phyloP scores from a whole-genome alignment of 2,329 filamentous ascomycete genomes.

The Simplicillium aogashimaense region DNA sequence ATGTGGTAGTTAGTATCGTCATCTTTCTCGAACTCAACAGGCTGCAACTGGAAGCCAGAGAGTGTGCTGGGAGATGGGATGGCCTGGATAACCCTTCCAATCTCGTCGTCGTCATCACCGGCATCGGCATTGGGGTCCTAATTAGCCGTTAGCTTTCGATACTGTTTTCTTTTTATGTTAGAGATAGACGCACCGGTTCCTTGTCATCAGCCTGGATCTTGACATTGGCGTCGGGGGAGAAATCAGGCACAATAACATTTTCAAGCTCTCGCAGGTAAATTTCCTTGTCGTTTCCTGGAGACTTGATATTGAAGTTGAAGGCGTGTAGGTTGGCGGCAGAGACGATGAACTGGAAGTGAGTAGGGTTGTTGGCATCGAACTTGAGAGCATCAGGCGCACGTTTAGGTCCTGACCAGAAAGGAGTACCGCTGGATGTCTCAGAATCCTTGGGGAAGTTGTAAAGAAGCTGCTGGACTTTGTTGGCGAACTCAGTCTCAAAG shows the following conservation, averaged over 20 bases:
- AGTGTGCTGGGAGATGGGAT: slow-evolving; percentile 73
- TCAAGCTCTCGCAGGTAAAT: slow-evolving; percentile 75
- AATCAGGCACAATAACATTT: slow-evolving; percentile 92
- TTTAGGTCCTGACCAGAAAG: slow-evolving; percentile 98
- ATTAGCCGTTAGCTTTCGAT: slow-evolving; percentile 4
- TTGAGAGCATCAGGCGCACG: slow-evolving; percentile 85
- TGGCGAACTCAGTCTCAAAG: slow-evolving; percentile 96
- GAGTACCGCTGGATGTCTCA: slow-evolving; percentile 74
- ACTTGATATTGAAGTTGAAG: slow-evolving; percentile 95
- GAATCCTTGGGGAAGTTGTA: slow-evolving; percentile 98
- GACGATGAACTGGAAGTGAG: slow-evolving; percentile 80
- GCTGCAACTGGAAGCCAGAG: slow-evolving; percentile 77
- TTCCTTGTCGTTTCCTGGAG: slow-evolving; percentile 56
- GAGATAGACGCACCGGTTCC: slow-evolving; percentile 55
- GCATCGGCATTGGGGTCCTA: slow-evolving; percentile 70
- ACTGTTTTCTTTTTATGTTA: background rate
- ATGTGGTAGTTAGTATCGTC: slow-evolving; percentile 98
- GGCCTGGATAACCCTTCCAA: slow-evolving; percentile 60
- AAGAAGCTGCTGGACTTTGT: slow-evolving; percentile 87
- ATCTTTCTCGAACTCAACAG: slow-evolving; percentile 98
- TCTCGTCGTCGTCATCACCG: slow-evolving; percentile 65
- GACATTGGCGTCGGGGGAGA: slow-evolving; percentile 77
- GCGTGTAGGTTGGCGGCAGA: slow-evolving; percentile 87
- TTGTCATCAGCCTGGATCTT: slow-evolving; percentile 97
- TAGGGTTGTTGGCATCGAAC: slow-evolving; percentile 76